phyloP scores from a whole-genome alignment of 2,329 filamentous ascomycete species.

The Berkeleyomyces rouxiae region DNA sequence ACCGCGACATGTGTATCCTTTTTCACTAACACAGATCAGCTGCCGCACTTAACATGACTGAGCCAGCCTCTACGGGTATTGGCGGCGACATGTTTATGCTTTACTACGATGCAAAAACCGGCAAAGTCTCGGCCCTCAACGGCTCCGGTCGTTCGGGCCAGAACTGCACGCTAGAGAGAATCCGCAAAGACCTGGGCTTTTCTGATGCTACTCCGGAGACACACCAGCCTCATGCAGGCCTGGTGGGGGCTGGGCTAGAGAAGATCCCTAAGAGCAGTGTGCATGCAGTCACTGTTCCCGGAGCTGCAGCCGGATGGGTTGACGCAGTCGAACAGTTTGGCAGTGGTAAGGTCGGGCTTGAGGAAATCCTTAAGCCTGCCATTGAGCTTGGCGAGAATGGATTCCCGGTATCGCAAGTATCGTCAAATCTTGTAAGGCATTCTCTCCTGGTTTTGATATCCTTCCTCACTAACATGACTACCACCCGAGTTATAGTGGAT shows the following conservation, averaged over 20 bases:
- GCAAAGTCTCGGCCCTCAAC: slow-evolving; percentile 73
- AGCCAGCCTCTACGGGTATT: slow-evolving; percentile 84
- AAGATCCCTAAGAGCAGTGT: slow-evolving; percentile 60
- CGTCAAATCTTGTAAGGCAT: slow-evolving; percentile 46
- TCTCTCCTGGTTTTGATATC: not conserved
- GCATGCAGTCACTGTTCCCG: slow-evolving; percentile 73
- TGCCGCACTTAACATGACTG: slow-evolving; percentile 81
- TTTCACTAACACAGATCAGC: slow-evolving; percentile 31
- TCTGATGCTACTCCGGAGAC: slow-evolving; percentile 32
- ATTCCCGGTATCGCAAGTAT: slow-evolving; percentile 73
- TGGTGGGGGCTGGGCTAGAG: slow-evolving; percentile 38
- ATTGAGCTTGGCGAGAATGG: slow-evolving; percentile 76
- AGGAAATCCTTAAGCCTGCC: slow-evolving; percentile 65
- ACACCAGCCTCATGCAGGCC: slow-evolving; percentile 32
- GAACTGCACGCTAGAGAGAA: slow-evolving; percentile 49
- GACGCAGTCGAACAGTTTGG: slow-evolving; percentile 80
- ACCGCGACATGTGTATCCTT: not conserved
- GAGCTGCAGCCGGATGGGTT: slow-evolving; percentile 83
- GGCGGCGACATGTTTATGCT: slow-evolving; percentile 96
- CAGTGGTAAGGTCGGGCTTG: slow-evolving; percentile 63
- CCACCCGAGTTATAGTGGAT: slow-evolving; percentile 47
- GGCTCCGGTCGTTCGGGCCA: slow-evolving; percentile 73
- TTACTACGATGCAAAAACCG: slow-evolving; percentile 70
- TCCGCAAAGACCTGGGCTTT: slow-evolving; percentile 53
- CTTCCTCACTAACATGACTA: not conserved